Percentiles rank a stretch among this genome's conserved stretches.
phyloP scores from a whole-genome alignment of 179 eudicot genomes.

The Nepenthes alata region DNA sequence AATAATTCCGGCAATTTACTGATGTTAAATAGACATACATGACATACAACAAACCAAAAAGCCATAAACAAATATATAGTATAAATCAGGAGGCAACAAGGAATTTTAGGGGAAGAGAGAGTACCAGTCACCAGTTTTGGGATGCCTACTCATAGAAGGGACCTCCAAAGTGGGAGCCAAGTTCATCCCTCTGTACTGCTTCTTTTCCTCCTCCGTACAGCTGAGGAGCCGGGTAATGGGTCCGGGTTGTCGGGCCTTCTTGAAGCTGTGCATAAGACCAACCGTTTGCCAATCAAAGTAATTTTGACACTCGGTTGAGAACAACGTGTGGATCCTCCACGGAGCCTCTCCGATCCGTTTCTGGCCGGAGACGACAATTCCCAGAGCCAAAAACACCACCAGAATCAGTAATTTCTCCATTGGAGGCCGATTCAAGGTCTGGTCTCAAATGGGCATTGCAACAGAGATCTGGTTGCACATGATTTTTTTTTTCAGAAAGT shows the following conservation, averaged over 20 bases:
- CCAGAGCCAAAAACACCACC: slow-evolving; percentile 10
- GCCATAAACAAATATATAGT: too few relatives aligned
- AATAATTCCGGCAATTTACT: too few relatives aligned
- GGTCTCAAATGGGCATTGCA: slow-evolving; percentile 6
- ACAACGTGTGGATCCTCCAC: slow-evolving; percentile 79
- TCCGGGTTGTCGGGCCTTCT: slow-evolving; percentile 75
- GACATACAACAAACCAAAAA: too few relatives aligned
- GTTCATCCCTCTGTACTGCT: slow-evolving; percentile 53
- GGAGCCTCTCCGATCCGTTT: slow-evolving; percentile 24
- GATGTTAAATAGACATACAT: too few relatives aligned
- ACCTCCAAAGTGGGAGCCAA: slow-evolving; percentile 95
- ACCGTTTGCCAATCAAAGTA: slow-evolving; percentile 98
- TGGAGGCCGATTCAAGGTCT: slow-evolving; percentile 5
- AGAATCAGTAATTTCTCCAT: slow-evolving; percentile 20
- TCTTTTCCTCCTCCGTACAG: slow-evolving; percentile 77
- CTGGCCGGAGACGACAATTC: slow-evolving; percentile 21
- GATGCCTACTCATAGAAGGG: slow-evolving; percentile 92
- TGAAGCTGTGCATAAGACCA: slow-evolving; percentile 74
- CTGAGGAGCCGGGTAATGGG: slow-evolving; percentile 87
- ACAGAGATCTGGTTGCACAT: slow-evolving; percentile 10
- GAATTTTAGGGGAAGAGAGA: background rate
- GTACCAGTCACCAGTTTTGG: slow-evolving; percentile 88
- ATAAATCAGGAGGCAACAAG: background rate
- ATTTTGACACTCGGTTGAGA: slow-evolving; percentile 86
- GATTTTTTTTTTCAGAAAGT: background rate